Conservation (phyloP, 768 basidiomycete genomes). For the Lepiota subincarnata region DNA sequence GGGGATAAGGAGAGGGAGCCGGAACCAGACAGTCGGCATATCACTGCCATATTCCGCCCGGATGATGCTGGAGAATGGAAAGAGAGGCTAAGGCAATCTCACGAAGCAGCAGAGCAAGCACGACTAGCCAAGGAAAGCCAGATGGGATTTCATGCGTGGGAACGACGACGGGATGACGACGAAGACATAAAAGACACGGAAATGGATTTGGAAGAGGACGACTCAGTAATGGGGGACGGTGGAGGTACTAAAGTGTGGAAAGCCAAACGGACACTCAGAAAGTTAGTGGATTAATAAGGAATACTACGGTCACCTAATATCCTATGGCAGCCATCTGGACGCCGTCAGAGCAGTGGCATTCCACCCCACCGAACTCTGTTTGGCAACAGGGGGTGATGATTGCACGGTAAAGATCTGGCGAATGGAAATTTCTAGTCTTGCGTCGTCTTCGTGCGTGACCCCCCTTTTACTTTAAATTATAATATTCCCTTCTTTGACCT, state of each 20-base stretch:
- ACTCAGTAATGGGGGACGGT: constrained; percentile 62
- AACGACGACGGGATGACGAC: constrained; percentile 50
- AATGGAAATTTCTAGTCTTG: constrained; percentile 70
- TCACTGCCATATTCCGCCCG: constrained; percentile 85
- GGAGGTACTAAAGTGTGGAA: constrained; percentile 79
- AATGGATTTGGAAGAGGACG: constrained; percentile 60
- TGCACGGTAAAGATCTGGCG: constrained; percentile 96
- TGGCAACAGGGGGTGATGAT: constrained; percentile 95
- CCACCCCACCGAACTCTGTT: constrained; percentile 77
- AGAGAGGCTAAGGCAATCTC: constrained; percentile 65
- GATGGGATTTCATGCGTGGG: constrained; percentile 45
- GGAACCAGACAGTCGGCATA: constrained; percentile 47
- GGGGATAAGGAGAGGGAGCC: constrained; percentile 42
- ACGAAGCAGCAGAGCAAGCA: constrained; percentile 56
- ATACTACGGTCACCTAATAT: constrained; percentile 11
- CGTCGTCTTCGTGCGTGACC: constrained; percentile 69
- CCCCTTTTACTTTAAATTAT: constrained; percentile 8
- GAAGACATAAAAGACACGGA: constrained; percentile 73
- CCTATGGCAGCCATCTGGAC: constrained; percentile 76
- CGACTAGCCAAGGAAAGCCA: constrained; percentile 36
- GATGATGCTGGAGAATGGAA: constrained; percentile 86
- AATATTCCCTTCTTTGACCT: constrained; percentile 15
- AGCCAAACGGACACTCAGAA: constrained; percentile 80
- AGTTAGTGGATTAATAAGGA: constrained; percentile 51
- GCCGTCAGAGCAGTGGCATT: constrained; percentile 88